Percentiles rank a stretch among this genome's conserved stretches.
These are phyloP conservation scores for Diaporthe sp. DNA, from an alignment of 2,329 filamentous ascomycete species.

Conservation along the genomic window DNA sequence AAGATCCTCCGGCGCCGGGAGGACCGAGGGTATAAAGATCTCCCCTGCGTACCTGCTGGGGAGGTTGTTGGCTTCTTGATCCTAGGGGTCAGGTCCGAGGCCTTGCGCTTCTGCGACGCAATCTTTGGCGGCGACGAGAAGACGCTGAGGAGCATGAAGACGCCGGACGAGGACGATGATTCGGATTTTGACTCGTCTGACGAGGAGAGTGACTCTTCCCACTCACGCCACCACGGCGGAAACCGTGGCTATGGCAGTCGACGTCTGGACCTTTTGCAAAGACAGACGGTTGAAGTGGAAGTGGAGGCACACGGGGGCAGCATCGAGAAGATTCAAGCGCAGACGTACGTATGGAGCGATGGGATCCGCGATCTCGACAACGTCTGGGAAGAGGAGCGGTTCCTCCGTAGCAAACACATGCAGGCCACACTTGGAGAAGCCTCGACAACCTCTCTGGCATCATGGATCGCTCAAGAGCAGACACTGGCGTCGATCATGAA, in stretches of 20 bases:
- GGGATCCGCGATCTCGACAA: not conserved
- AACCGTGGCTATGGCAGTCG: not conserved
- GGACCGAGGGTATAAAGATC: not conserved
- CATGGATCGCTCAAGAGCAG: not conserved
- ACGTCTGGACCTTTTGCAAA: not conserved
- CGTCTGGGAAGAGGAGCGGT: slow-evolving; percentile 5
- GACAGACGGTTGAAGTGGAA: not conserved
- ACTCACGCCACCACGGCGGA: not conserved
- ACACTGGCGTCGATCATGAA: slow-evolving; percentile 11
- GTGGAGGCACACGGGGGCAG: not conserved
- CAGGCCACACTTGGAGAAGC: not conserved
- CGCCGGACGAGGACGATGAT: not conserved
- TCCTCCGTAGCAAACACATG: slow-evolving; percentile 5
- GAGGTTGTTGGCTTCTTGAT: not conserved
- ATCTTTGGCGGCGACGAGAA: not conserved
- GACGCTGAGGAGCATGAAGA: not conserved
- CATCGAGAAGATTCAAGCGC: not conserved
- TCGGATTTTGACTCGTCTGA: not conserved
- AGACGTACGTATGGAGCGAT: not conserved
- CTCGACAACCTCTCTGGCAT: not conserved
- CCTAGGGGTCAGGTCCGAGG: not conserved
- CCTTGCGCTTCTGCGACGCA: not conserved
- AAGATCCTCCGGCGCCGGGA: not conserved
- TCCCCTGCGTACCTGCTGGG: not conserved
- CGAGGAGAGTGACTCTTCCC: not conserved